Conservation (phyloP, 2,329 filamentous ascomycete species). For the Pyrenophora teres region DNA sequence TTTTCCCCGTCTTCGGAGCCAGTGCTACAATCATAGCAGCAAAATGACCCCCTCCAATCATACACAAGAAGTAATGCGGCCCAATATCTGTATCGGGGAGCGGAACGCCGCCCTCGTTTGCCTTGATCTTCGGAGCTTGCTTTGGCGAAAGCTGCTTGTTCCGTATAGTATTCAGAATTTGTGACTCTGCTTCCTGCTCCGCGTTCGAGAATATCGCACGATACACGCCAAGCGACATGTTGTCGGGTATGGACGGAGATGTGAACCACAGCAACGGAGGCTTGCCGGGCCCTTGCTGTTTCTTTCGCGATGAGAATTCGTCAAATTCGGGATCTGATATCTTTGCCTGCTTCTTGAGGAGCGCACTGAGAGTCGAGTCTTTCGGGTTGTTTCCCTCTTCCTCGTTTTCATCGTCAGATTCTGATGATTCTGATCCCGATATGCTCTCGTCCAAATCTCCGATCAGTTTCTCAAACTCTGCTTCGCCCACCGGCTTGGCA, state of each 20-base stretch:
- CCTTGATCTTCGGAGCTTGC: constrained; percentile 51
- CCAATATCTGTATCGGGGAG: constrained; percentile 65
- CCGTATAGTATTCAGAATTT: constrained; percentile 69
- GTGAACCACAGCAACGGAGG: constrained; percentile 84
- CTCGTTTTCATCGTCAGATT: constrained; percentile 72
- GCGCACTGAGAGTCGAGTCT: constrained; percentile 72
- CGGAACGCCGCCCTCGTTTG: constrained; percentile 62
- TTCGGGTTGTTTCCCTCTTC: constrained; percentile 55
- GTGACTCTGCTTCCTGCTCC: constrained; percentile 67
- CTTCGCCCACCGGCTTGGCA: constrained; percentile 71
- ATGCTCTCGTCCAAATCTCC: constrained; percentile 87
- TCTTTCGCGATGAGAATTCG: constrained; percentile 54
- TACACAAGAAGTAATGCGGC: constrained; percentile 92
- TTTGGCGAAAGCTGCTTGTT: constrained; percentile 77
- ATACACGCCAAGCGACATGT: constrained; percentile 85
- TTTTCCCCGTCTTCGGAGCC: constrained; percentile 76
- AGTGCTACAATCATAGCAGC: constrained; percentile 94
- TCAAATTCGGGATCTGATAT: constrained; percentile 64
- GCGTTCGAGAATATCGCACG: constrained; percentile 74
- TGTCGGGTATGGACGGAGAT: constrained; percentile 73
- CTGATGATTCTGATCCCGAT: constrained; percentile 80
- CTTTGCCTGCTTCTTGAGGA: constrained; percentile 83
- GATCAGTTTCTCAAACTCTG: constrained; percentile 84
- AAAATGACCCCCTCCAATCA: constrained; percentile 98
- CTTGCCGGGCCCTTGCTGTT: constrained; percentile 64